These are phyloP conservation scores for Hypholoma sublateritium DNA, from an alignment of 768 basidiomycete species.

Conservation along the genomic window DNA sequence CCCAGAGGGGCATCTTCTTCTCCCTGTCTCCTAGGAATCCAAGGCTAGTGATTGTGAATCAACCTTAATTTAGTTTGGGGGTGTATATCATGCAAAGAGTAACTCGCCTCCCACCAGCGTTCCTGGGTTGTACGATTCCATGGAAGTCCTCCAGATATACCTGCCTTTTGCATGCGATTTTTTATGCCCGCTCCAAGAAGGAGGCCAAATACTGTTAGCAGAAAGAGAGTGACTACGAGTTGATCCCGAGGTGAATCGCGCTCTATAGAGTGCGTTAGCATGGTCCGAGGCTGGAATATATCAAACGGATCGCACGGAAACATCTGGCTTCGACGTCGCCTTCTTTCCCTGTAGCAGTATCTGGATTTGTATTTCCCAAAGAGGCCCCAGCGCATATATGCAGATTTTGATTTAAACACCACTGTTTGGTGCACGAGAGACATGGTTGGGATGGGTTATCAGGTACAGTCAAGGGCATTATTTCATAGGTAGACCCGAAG, in stretches of 20 bases:
- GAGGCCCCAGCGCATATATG: conserved; percentile 79
- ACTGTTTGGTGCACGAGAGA: conserved; percentile 90
- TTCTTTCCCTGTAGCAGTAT: conserved; percentile 92
- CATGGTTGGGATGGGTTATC: conserved; percentile 90
- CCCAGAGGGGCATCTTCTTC: conserved; percentile 41
- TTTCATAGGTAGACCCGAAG: conserved; percentile 84
- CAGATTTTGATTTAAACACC: conserved; percentile 92
- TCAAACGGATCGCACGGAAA: conserved; percentile 68
- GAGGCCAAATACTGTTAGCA: conserved; percentile 84
- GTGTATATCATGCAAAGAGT: not conserved
- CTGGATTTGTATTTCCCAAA: conserved; percentile 85
- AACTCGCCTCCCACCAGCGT: conserved; percentile 83
- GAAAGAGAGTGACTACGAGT: conserved; percentile 87
- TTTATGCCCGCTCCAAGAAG: conserved; percentile 84
- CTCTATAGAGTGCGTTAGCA: conserved; percentile 48
- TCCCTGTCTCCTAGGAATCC: conserved; percentile 52
- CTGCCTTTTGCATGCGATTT: conserved; percentile 78
- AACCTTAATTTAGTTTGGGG: not conserved
- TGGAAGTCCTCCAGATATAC: conserved; percentile 57
- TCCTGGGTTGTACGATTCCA: conserved; percentile 53
- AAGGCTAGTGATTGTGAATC: conserved; percentile 32
- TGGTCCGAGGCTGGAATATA: not conserved
- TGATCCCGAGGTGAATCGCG: conserved; percentile 96
- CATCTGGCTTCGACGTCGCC: conserved; percentile 95
- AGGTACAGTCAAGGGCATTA: conserved; percentile 76